Base-by-base conservation (phyloP, 257 asterid species). In the Marsdenia floribunda region DNA sequence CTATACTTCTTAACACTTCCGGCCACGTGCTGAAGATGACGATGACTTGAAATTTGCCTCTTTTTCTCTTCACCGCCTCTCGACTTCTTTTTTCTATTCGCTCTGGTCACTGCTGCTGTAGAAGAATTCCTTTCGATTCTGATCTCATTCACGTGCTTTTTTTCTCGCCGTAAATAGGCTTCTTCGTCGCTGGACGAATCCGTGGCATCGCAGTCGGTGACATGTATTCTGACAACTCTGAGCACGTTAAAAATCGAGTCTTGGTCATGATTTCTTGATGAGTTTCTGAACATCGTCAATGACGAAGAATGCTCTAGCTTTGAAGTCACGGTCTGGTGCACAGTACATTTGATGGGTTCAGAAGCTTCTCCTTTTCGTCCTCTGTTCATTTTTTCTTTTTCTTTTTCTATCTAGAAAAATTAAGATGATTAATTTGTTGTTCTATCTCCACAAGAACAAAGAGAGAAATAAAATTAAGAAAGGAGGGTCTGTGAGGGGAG, bases 121-220 rank as follows among this genome's bases (percentile, higher is more conserved):
- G 24, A 24, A 2, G 14, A 10, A 44, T 11, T 58, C 33, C 65
- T 77, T 52, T 86, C 89, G 0, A 90, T 42, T 1, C 87, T 66
- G 16, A 93, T 85, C 80, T 89, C 96, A 11, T 78, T 82, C 46
- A 90, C 82, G 2, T 83, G 84, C 79, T 77, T 88, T 11, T 76
- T 85, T 3, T 50, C 19, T 18, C 79, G 79, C 0, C 81, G 83
- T 35, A 80, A 80, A 60, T n/a, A n/a, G 18, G 63, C 78, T 1
- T 42, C 59, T 29, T 79, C 97, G 4, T 84, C 93, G 53, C 78
- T 54, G 3, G 96, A 90, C 1, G 95, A 88, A 15, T 91, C 98
- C 1, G 98, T 91, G 42, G 97, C 97, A 54, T 90, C 98, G 10
- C 76, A 71, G 68, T 93, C 98, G 0, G 90, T 86, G 5, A 87